Evolutionary conservation across 2,329 filamentous ascomycete genomes (phyloP).

Genomic region (Aspergillus sp.): DNA sequence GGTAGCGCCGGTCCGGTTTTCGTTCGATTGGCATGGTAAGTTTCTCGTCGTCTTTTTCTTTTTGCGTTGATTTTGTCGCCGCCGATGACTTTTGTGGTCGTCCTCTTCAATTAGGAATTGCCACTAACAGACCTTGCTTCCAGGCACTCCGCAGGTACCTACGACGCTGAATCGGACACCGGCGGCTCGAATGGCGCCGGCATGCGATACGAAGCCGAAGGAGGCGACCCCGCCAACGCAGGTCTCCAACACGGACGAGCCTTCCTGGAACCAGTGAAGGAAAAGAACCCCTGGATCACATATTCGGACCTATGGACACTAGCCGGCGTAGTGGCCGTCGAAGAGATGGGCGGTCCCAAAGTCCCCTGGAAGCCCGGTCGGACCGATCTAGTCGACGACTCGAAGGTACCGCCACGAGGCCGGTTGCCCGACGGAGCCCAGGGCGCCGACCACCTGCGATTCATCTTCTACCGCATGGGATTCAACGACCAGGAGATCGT

Average conservation of each 20-base stretch:
- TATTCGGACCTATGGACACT: slow-evolving; percentile 67
- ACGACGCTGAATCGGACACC: slow-evolving; percentile 58
- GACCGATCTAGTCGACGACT: slow-evolving; percentile 63
- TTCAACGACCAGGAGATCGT: slow-evolving; percentile 63
- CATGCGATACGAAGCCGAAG: slow-evolving; percentile 65
- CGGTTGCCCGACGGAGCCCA: slow-evolving; percentile 56
- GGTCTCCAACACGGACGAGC: slow-evolving; percentile 63
- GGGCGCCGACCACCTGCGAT: slow-evolving; percentile 55
- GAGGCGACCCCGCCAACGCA: slow-evolving; percentile 64
- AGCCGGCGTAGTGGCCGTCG: slow-evolving; percentile 58
- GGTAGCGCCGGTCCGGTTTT: slow-evolving; percentile 64
- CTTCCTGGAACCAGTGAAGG: slow-evolving; percentile 64
- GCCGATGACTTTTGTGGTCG: not conserved
- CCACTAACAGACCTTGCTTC: slow-evolving; percentile 7
- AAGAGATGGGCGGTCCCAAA: slow-evolving; percentile 60
- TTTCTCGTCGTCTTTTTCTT: slow-evolving; percentile 7
- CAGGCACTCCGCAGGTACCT: slow-evolving; percentile 65
- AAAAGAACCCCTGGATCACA: slow-evolving; percentile 61
- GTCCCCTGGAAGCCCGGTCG: slow-evolving; percentile 59
- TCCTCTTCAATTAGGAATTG: not conserved
- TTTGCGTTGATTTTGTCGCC: not conserved
- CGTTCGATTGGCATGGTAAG: slow-evolving; percentile 62
- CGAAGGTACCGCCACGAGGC: slow-evolving; percentile 58
- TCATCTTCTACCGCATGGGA: slow-evolving; percentile 61
- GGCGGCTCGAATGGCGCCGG: slow-evolving; percentile 65